phyloP scores from a whole-genome alignment of 768 basidiomycete species.

The Austroboletus festivus region DNA sequence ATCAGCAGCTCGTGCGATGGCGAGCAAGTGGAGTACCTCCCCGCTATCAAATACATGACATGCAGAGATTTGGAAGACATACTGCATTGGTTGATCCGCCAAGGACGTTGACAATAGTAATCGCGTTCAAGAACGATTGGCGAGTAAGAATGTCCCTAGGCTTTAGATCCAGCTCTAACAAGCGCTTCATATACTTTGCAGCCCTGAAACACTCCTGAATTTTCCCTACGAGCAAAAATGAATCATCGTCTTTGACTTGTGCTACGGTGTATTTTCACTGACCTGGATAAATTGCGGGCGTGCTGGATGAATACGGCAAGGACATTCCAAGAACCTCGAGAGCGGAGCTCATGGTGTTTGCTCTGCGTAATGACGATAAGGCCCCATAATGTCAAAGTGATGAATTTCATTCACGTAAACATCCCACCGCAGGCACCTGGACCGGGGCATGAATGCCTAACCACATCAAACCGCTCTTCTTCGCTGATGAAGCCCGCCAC shows the following conservation, averaged over 20 bases:
- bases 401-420: conserved; percentile 58
- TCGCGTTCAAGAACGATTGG: conserved; percentile 78
- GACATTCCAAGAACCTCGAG: conserved; percentile 85
- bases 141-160: conserved; percentile 75
- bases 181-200: conserved; percentile 68
- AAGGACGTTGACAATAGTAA: conserved; percentile 72
- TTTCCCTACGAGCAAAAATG: conserved; percentile 51
- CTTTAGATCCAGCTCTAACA: conserved; percentile 78
- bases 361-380: conserved; percentile 36
- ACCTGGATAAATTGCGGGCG: conserved; percentile 73
- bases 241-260: background rate
- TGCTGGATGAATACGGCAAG: conserved; percentile 74
- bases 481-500: conserved; percentile 74
- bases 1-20: conserved; percentile 81
- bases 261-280: background rate
- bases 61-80: conserved; percentile 19
- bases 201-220: conserved; percentile 78
- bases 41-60: conserved; percentile 5
- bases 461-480: conserved; percentile 79
- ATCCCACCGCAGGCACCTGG: conserved; percentile 85
- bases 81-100: conserved; percentile 90
- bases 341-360: conserved; percentile 86
- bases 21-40: conserved; percentile 78
- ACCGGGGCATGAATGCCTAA: conserved; percentile 82
- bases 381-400: background rate